Percentiles rank a stretch among this genome's conserved stretches.
Evolutionary conservation across 148 eudicot species (phyloP).

Genomic region (Rhododendron vialii): DNA sequence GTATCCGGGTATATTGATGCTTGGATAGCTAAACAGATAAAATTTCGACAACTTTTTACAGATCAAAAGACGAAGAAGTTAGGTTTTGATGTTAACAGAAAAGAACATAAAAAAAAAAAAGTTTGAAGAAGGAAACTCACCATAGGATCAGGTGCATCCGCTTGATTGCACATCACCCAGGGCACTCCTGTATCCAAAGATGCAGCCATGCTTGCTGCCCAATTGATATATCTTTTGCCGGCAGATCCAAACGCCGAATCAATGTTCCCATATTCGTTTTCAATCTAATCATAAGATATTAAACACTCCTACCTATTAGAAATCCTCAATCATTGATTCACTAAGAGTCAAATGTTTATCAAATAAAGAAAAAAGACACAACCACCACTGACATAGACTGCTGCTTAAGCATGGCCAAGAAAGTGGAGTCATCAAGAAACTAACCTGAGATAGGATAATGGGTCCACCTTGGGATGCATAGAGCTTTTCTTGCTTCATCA

Average conservation of each 20-base stretch:
- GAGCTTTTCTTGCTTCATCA: constrained; percentile 81
- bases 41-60: background rate
- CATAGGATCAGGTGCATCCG: constrained; percentile 80
- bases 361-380: background rate
- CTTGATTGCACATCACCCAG: constrained; percentile 96
- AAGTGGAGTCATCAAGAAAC: background rate
- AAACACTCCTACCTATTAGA: background rate
- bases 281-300: constrained; percentile 47
- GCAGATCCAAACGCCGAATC: constrained; percentile 51
- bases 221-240: constrained; percentile 65
- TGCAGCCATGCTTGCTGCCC: constrained; percentile 96
- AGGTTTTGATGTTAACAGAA: background rate
- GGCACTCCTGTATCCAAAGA: constrained; percentile 92
- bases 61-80: background rate
- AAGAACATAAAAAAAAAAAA: background rate
- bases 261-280: constrained; percentile 90
- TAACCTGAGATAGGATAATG: constrained; percentile 89
- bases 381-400: background rate
- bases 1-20: background rate
- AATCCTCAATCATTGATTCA: background rate
- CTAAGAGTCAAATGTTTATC: background rate
- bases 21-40: background rate
- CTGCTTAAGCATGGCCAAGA: background rate
- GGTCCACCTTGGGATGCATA: constrained; percentile 99
- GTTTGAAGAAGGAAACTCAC: constrained; percentile 33